Base-by-base conservation (phyloP, 1,284 basidiomycete genomes). In the Puccinia coronata region DNA sequence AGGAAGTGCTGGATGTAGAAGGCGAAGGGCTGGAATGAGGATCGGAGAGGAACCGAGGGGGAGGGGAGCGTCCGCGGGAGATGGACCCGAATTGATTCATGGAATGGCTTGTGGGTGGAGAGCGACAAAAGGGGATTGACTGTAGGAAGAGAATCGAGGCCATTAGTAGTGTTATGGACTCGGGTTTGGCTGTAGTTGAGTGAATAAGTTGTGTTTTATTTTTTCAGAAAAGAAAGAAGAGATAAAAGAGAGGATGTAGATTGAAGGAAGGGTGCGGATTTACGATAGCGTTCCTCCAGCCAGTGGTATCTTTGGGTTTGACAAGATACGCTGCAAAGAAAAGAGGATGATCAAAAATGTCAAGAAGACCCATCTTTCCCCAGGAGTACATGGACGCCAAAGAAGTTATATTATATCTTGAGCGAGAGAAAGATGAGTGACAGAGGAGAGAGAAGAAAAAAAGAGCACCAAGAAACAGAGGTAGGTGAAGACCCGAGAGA, bases 31-130 rank as follows among this genome's bases (percentile, higher is more conserved):
- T 23, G 12, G 65, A 59, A 31, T 65, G 51, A 39, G 67, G 23
- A 28, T 80, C 53, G 39, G 65, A 80, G 20, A 61, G 43, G 34
- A 61, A 71, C 23, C 77, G 67, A 5, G 61, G 67, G n/a, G 65
- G 55, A 23, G 65, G 51, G 12, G 77, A 80, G 14, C 65, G 23
- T n/a, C 67, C 65, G 25, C 43, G 69, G 25, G 31, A n/a, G 47
- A 53, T 39, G 4, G 43, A 51, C 1, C 20, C 20, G 16, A 47
- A 36, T 25, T 71, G 49, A 20, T 51, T 28, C 41, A 71, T 67
- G 1, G 53, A 57, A 23, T 36, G 23, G 25, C 36, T 57, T 6
- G 36, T 20, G 53, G 72, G 51, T 28, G 55, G 53, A 2, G 72
- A 74, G 72, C 51, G 72, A 43, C 49, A 59, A 34, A 53, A 72